Evolutionary conservation across 2,329 filamentous ascomycete species (phyloP).

Genomic region (Cladophialophora carrionii): DNA sequence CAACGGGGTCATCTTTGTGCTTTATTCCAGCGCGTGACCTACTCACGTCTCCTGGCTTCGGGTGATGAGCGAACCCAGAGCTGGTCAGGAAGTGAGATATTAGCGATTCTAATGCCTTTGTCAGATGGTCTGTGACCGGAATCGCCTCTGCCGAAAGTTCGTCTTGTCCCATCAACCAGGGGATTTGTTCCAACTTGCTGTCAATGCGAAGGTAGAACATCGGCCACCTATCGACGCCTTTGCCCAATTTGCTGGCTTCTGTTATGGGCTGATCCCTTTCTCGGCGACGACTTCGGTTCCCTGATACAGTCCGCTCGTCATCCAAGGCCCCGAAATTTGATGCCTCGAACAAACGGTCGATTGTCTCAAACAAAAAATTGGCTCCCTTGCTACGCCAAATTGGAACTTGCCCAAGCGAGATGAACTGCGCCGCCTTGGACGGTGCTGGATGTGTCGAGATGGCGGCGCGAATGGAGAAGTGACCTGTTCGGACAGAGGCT

Average conservation of each 20-base stretch:
- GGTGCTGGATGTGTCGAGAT: conserved; percentile 71
- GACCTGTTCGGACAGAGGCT: conserved; percentile 66
- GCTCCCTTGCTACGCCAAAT: conserved; percentile 59
- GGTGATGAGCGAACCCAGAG: conserved; percentile 61
- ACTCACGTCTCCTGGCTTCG: neutral
- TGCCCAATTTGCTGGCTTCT: conserved; percentile 47
- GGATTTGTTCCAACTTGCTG: conserved; percentile 39
- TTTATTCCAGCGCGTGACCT: neutral
- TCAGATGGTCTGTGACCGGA: conserved; percentile 13
- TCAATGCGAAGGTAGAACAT: conserved; percentile 82
- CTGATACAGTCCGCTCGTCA: conserved; percentile 39
- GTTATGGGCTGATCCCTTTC: conserved; percentile 42
- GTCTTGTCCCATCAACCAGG: conserved; percentile 47
- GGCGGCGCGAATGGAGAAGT: conserved; percentile 67
- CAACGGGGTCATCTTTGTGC: neutral
- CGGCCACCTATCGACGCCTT: conserved; percentile 78
- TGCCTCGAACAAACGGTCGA: conserved; percentile 75
- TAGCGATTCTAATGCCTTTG: conserved; percentile 52
- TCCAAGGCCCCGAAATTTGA: conserved; percentile 75
- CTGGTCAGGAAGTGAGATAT: conserved; percentile 74
- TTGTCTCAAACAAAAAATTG: conserved; percentile 72
- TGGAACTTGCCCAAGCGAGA: conserved; percentile 75
- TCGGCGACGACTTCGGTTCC: conserved; percentile 24
- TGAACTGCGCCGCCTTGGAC: conserved; percentile 74
- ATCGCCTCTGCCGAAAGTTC: conserved; percentile 7